These are phyloP conservation scores for Aaosphaeria arxii DNA, from an alignment of 2,329 filamentous ascomycete genomes.

Conservation along the genomic window DNA sequence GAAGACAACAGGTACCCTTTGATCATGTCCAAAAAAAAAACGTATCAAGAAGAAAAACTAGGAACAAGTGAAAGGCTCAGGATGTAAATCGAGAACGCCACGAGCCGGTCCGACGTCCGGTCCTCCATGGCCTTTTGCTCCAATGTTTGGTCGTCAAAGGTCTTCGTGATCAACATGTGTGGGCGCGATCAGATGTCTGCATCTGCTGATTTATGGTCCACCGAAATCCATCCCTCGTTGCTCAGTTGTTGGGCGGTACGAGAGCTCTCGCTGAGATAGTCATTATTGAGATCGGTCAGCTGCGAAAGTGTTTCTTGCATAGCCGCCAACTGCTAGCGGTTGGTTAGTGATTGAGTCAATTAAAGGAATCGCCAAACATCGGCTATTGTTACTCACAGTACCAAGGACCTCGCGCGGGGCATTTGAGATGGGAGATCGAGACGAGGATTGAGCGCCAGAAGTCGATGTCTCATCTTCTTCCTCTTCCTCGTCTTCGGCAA, in stretches of 20 bases:
- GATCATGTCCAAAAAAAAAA: too few relatives aligned
- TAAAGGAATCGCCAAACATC: background rate
- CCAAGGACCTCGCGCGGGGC: conserved; percentile 26
- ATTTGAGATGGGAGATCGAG: conserved; percentile 1
- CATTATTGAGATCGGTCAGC: conserved; percentile 34
- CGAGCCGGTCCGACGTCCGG: too few relatives aligned
- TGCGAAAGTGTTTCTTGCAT: conserved; percentile 36
- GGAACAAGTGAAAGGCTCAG: too few relatives aligned
- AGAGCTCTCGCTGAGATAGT: conserved; percentile 31
- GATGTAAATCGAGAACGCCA: too few relatives aligned
- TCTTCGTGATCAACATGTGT: too few relatives aligned
- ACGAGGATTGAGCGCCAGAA: conserved; percentile 9
- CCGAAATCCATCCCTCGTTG: conserved; percentile 23
- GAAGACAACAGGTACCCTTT: too few relatives aligned
- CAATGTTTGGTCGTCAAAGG: too few relatives aligned
- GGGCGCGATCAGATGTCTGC: background rate
- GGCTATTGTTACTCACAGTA: conserved; percentile 27
- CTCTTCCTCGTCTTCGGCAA: conserved; percentile 30
- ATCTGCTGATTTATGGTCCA: conserved; percentile 5
- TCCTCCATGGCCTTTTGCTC: too few relatives aligned
- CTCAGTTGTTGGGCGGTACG: conserved; percentile 27
- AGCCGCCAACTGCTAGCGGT: conserved; percentile 36
- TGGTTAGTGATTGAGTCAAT: conserved; percentile 19
- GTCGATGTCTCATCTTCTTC: conserved; percentile 14
- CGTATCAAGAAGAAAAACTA: too few relatives aligned